A percentile compares a stretch with the other conserved stretches of the same genome.
phyloP scores from a whole-genome alignment of 176 grass and related monocot species.

The Puccinellia tenuiflora region DNA sequence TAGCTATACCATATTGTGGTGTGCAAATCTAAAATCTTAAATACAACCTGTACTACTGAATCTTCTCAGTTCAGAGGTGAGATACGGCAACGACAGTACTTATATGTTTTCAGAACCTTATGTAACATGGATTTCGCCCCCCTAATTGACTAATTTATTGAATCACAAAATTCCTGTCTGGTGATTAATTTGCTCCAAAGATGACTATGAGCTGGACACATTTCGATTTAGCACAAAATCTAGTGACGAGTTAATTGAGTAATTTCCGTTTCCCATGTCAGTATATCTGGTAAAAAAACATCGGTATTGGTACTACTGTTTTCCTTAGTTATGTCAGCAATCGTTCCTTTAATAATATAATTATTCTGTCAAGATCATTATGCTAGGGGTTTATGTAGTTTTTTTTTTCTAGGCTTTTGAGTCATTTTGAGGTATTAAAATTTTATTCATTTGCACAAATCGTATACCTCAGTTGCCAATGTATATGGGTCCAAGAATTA shows the following conservation, averaged over 20 bases:
- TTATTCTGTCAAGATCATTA: not conserved
- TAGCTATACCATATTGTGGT: not conserved
- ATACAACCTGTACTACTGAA: not conserved
- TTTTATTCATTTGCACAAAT: not conserved
- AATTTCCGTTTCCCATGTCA: not conserved
- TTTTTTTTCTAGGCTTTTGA: not conserved
- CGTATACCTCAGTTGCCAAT: not conserved
- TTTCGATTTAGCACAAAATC: not conserved
- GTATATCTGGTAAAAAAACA: not conserved
- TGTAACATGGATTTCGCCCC: not conserved
- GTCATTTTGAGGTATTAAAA: not conserved
- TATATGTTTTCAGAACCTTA: not conserved
- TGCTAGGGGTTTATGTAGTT: not conserved
- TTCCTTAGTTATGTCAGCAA: not conserved
- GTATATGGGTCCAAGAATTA: not conserved
- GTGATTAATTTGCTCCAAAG: constrained; percentile 14
- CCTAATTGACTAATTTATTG: not conserved
- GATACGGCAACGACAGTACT: not conserved
- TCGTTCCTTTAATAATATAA: not conserved
- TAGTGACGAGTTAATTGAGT: not conserved
- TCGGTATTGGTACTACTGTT: not conserved
- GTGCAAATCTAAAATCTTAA: not conserved
- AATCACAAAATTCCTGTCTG: not conserved
- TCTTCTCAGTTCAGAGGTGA: not conserved
- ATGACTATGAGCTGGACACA: not conserved